Percentiles rank a stretch among this genome's conserved stretches.
These are phyloP conservation scores for Bigelowiella natans DNA, from an alignment of 78 protist genomes.

Conservation along the genomic window DNA sequence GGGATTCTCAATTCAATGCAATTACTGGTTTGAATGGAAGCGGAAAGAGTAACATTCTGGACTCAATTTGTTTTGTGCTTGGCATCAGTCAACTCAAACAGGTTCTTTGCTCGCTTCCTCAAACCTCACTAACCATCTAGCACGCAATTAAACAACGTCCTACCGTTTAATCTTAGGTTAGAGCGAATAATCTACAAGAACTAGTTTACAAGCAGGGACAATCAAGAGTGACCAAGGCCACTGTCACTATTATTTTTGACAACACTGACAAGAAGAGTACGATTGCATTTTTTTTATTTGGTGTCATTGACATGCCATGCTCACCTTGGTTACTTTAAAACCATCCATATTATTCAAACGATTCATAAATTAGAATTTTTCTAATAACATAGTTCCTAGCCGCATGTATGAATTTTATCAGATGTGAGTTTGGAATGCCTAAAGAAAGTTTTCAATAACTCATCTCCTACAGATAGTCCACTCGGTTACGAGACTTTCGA, in stretches of 20 bases:
- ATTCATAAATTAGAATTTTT: too few relatives aligned
- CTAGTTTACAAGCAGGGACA: slow-evolving; percentile 96
- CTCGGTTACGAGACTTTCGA: slow-evolving; percentile 77
- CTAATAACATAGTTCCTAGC: not conserved
- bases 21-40: slow-evolving; percentile 89
- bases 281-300: too few relatives aligned
- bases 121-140: not conserved
- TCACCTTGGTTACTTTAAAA: too few relatives aligned
- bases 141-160: too few relatives aligned
- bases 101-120: slow-evolving; percentile 12
- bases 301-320: too few relatives aligned
- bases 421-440: too few relatives aligned
- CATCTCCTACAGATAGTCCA: slow-evolving; percentile 48
- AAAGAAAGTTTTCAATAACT: too few relatives aligned
- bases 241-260: slow-evolving; percentile 89
- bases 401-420: not conserved
- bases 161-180: slow-evolving; percentile 45
- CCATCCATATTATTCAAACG: too few relatives aligned
- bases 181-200: slow-evolving; percentile 74
- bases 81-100: slow-evolving; percentile 89
- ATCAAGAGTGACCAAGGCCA: slow-evolving; percentile 76
- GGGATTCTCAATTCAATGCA: slow-evolving; percentile 93
- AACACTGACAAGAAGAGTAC: slow-evolving; percentile 56
- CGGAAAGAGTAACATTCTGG: slow-evolving; percentile 98
- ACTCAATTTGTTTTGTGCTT: slow-evolving; percentile 95